These are phyloP conservation scores for Cryptosporidium ubiquitum DNA, from an alignment of 169 alveolate genomes.

Conservation along the genomic window DNA sequence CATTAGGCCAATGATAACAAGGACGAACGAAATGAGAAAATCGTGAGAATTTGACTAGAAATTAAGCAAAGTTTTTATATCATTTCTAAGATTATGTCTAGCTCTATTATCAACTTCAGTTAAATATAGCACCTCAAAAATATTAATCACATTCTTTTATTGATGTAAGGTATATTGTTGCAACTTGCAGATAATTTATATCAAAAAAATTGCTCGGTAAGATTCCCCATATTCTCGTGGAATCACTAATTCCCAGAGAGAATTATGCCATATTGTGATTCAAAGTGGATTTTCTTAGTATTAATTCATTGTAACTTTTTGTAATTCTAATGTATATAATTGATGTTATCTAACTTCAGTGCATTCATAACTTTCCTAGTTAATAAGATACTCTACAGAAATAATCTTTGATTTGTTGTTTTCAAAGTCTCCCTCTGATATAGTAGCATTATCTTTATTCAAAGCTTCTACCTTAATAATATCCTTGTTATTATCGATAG, in stretches of 20 bases:
- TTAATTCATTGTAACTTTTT: neutral
- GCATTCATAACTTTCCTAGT: constrained; percentile 4
- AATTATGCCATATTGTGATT: neutral
- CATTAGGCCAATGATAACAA: neutral
- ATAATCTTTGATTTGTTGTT: constrained; percentile 39
- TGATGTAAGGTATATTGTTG: neutral
- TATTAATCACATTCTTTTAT: neutral
- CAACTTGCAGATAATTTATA: neutral
- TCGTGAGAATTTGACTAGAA: neutral
- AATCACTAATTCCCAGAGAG: neutral
- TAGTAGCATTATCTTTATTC: neutral
- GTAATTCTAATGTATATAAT: neutral
- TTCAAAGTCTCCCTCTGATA: neutral
- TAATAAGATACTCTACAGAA: constrained; percentile 53
- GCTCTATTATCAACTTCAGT: neutral
- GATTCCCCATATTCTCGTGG: neutral
- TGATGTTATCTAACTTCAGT: neutral
- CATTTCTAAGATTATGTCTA: neutral
- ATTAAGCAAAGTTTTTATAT: neutral
- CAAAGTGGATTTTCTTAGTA: neutral
- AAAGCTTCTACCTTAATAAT: constrained; percentile 61
- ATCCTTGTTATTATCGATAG: constrained; percentile 22
- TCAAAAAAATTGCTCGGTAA: neutral
- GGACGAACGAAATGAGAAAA: neutral
- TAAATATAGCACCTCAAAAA: neutral